Base-by-base conservation (phyloP, 164 flowering plant genomes). In the Vitis labrusca region DNA sequence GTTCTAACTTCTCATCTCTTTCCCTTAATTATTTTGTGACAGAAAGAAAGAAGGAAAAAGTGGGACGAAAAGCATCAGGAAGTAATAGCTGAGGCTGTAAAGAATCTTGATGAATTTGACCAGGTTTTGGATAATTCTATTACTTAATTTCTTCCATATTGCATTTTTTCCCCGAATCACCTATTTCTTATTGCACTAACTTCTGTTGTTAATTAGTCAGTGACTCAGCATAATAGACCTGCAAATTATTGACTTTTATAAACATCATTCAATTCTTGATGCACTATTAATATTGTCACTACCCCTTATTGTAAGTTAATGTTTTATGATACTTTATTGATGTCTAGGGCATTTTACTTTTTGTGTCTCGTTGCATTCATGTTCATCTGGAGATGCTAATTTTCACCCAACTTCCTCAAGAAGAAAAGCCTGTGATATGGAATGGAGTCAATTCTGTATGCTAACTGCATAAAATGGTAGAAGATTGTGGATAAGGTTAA, bases 51-150 rank as follows among this genome's bases (percentile, higher is more conserved):
- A 74, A 91, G 77, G 84, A 95, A 93, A 72, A 91, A 83, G 54
- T 95, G 99, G 99, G 98, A 95, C 71, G 96, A 91, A 74, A 86
- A 80, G 68, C 89, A 86, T 72, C 98, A 95, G 79, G 98, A 86
- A 80, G 96, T 92, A 62, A 88, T 93, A 54, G 89, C 98, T 2
- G 81, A 87, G 63, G 97, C 97, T 78, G 79, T 93, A 54, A 93
- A 83, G 84, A 78, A 80, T 66, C 89, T 93, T 63, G 78, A 86
- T 74, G 93, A 90, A 53, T 93, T 90, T 80, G 94, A 95, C 65
- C 88, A 92, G 99, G 98, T 95, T 66, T 54, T 30, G 56, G 1
- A 13, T 14, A 49, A 57, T 7, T 1, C 59, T 52, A 9, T 59
- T 64, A 10, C 32, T 48, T 49, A 9, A 69, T 65, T 52, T 64